Base-by-base conservation (phyloP, 371 early-diverging fungal species). In the Apophysomyces ossiformis region DNA sequence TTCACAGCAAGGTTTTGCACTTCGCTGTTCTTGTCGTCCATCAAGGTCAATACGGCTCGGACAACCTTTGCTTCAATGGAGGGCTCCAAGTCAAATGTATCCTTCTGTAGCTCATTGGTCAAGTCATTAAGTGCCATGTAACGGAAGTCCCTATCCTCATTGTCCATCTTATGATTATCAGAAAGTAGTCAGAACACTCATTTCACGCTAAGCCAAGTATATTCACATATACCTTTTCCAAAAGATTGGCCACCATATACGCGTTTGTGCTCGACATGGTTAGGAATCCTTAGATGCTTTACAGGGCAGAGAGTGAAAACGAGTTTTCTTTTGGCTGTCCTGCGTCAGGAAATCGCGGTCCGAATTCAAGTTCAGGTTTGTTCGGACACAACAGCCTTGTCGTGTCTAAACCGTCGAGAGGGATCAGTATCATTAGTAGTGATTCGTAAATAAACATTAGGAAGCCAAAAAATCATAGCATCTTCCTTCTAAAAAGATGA, bases 1-100 rank as follows among this genome's bases (percentile, higher is more conserved):
- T 95, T 95, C 38, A 94, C 92, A 18, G 96, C 95, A 69, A 95
- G 70, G 75, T 94, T 96, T 75, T 96, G 96, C 12, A 97, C 96
- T 77, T 97, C 95, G 58, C 93, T 89, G 69, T 95, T 95, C 66
- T 87, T 84, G 78, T 97, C 97, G 57, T 89, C 84, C 74, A 97
- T 85, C 63, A 92, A 75, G 54, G 85, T 81, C 7, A 96, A 64
- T 12, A 97, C 84, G 32, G 93, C 92, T 47, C 75, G 70, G 7
- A 89, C 88, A 9, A 90, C 85, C 64, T 84, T 88, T 37, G 77
- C 75, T 69, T 92, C 93, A 36, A 88, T 85, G 5, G 78, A 37
- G 15, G 89, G 85, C 43, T 94, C 93, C 54, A 93, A 76, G 7
- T 67, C 66, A 65, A 88, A 86, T 16, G 68, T 72, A 7, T 83